Conservation (phyloP, 1,284 basidiomycete species). For the Lentinula novae-zelandiae region DNA sequence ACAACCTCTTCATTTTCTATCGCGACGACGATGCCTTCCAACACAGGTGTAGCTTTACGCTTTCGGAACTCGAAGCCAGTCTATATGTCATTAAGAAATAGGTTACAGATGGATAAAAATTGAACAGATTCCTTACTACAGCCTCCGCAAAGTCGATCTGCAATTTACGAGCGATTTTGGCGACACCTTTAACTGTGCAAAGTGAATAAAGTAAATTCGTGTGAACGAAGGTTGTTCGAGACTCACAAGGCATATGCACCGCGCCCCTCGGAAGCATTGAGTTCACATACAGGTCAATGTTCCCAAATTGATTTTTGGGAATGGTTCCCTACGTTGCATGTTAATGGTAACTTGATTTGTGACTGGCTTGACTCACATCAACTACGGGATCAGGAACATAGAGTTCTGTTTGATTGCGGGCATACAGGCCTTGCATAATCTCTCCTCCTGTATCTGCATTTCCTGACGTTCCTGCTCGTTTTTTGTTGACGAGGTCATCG, state of each 20-base stretch:
- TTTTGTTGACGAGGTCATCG: slow-evolving; percentile 2
- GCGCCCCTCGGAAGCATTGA: slow-evolving; percentile 92
- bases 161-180: slow-evolving; percentile 86
- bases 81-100: slow-evolving; percentile 32
- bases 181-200: slow-evolving; percentile 74
- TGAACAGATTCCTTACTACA: slow-evolving; percentile 53
- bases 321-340: slow-evolving; percentile 68
- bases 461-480: background rate
- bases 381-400: slow-evolving; percentile 79
- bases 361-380: slow-evolving; percentile 53
- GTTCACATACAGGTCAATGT: slow-evolving; percentile 94
- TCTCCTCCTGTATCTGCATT: slow-evolving; percentile 30
- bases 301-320: slow-evolving; percentile 95
- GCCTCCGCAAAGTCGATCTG: slow-evolving; percentile 93
- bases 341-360: background rate
- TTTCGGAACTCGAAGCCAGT: slow-evolving; percentile 96
- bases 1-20: slow-evolving; percentile 73
- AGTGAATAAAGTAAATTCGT: background rate
- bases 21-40: slow-evolving; percentile 87
- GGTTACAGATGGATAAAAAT: slow-evolving; percentile 17
- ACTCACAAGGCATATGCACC: slow-evolving; percentile 84
- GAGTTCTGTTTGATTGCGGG: slow-evolving; percentile 81
- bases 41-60: slow-evolving; percentile 79
- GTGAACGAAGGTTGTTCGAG: slow-evolving; percentile 2
- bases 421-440: slow-evolving; percentile 85